Conservation (phyloP, 2,329 filamentous ascomycete species). For the Calonectria henricotiae region DNA sequence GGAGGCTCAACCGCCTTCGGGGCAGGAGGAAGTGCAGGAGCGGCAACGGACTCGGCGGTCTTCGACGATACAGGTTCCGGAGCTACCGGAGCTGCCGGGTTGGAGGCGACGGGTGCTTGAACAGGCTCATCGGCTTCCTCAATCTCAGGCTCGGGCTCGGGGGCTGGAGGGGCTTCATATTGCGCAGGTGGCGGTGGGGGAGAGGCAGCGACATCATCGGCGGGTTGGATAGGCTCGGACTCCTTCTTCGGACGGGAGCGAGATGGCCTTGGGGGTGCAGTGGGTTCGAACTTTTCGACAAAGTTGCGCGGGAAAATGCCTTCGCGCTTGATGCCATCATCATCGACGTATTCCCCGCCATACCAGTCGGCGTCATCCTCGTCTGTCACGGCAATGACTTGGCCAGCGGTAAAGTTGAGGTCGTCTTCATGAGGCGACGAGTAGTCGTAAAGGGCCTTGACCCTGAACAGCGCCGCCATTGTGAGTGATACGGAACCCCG, state of each 20-base stretch:
- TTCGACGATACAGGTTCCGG: constrained; percentile 52
- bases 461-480: constrained; percentile 89
- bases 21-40: constrained; percentile 46
- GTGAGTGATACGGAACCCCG: constrained; percentile 56
- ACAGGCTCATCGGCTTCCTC: constrained; percentile 57
- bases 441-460: constrained; percentile 97
- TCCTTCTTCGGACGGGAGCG: constrained; percentile 80
- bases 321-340: constrained; percentile 80
- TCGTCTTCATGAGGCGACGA: constrained; percentile 94
- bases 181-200: constrained; percentile 55
- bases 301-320: constrained; percentile 98
- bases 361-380: constrained; percentile 97
- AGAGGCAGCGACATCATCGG: constrained; percentile 59
- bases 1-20: constrained; percentile 58
- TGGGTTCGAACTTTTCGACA: constrained; percentile 95
- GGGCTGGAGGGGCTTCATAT: constrained; percentile 55
- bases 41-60: constrained; percentile 59
- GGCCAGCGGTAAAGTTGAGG: constrained; percentile 86
- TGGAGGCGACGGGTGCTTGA: constrained; percentile 56
- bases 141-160: constrained; percentile 58
- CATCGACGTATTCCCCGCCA: constrained; percentile 87
- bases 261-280: constrained; percentile 87
- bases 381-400: constrained; percentile 94
- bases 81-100: constrained; percentile 56
- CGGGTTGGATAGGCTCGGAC: constrained; percentile 56